Conservation (phyloP, 768 basidiomycete genomes). For the Lentinula aciculospora region DNA sequence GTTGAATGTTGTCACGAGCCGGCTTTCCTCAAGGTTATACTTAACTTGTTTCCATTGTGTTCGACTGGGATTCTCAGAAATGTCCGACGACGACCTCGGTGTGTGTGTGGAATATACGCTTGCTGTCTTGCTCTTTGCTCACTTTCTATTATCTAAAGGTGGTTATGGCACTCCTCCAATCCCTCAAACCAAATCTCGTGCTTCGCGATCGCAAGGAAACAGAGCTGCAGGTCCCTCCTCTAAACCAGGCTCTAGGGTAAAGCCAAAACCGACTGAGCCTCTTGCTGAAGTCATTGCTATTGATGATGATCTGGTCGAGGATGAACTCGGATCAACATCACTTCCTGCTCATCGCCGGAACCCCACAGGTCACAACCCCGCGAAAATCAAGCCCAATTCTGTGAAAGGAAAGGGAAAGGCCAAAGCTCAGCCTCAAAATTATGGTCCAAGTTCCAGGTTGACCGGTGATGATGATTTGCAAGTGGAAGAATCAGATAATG, state of each 20-base stretch:
- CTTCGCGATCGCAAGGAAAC: not conserved
- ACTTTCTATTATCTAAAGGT: not conserved
- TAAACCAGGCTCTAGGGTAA: not conserved
- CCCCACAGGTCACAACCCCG: not conserved
- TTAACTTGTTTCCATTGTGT: not conserved
- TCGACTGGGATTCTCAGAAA: not conserved
- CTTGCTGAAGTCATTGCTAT: not conserved
- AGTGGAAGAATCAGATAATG: slow-evolving; percentile 12
- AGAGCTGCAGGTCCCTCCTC: slow-evolving; percentile 1
- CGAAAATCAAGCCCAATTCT: not conserved
- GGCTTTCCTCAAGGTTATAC: not conserved
- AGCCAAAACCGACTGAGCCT: not conserved
- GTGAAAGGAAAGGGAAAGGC: slow-evolving; percentile 29
- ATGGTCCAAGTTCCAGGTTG: not conserved
- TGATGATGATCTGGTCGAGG: not conserved
- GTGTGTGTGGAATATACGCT: not conserved
- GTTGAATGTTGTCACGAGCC: not conserved
- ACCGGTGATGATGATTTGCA: slow-evolving; percentile 16
- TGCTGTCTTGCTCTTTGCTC: too few species aligned
- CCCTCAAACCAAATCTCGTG: not conserved
- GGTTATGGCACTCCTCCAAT: not conserved
- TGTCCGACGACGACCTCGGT: slow-evolving; percentile 1
- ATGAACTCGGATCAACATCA: not conserved
- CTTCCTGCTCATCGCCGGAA: not conserved
- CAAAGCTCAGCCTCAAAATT: slow-evolving; percentile 18